Conservation (phyloP, 2,329 filamentous ascomycete genomes). For the Colletotrichum destructivum region DNA sequence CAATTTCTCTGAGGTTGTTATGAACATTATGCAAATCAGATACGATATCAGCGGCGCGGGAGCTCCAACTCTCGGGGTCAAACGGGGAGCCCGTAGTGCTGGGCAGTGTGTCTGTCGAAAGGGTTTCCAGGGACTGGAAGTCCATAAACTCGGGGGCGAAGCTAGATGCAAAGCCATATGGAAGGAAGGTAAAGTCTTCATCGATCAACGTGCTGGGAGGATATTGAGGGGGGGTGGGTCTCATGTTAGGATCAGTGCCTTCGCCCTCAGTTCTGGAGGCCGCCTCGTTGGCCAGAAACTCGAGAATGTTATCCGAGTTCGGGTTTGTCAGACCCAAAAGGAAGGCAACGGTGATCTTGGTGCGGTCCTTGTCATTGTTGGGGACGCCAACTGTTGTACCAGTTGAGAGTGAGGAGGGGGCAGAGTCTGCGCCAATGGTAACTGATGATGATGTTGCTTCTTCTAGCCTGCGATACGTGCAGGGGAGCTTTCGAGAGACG, state of each 20-base stretch:
- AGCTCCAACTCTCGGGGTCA: neutral
- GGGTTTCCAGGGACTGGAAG: neutral
- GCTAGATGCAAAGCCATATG: constrained; percentile 1
- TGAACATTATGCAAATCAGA: constrained; percentile 20
- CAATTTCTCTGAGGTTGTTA: constrained; percentile 32
- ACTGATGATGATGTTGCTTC: neutral
- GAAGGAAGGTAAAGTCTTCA: constrained; percentile 33
- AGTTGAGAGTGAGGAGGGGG: neutral
- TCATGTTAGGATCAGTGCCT: constrained; percentile 24
- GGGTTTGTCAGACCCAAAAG: constrained; percentile 48
- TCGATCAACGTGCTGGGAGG: constrained; percentile 12
- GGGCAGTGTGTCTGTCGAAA: neutral
- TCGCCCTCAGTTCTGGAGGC: constrained; percentile 34
- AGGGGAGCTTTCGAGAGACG: constrained; percentile 41
- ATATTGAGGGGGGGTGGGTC: neutral
- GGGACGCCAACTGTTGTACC: neutral
- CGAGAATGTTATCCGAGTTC: constrained; percentile 45
- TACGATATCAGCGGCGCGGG: constrained; percentile 13
- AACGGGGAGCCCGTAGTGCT: neutral
- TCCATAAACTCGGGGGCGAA: constrained; percentile 26
- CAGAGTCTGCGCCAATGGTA: neutral
- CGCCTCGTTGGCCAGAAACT: constrained; percentile 42
- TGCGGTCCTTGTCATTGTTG: constrained; percentile 31
- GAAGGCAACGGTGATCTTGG: constrained; percentile 46
- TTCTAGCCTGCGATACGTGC: constrained; percentile 43